Conservation (phyloP, 1,284 basidiomycete species). For the Malassezia arunalokei region DNA sequence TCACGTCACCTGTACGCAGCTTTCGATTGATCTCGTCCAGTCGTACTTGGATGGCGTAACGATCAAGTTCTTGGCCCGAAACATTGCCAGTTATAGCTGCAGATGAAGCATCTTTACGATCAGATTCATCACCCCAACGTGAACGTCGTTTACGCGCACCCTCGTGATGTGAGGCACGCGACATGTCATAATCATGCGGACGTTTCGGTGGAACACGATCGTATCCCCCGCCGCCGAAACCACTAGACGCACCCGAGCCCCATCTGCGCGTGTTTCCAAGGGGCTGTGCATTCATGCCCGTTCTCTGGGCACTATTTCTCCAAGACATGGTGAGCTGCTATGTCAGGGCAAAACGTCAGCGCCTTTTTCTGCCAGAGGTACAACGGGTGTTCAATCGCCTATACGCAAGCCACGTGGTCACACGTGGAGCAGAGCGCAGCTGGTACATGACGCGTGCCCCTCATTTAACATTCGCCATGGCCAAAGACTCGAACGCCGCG, state of each 20-base stretch:
- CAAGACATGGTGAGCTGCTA: conserved; percentile 29
- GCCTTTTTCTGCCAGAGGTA: too few species aligned
- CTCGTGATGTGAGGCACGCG: not conserved
- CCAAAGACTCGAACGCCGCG: not conserved
- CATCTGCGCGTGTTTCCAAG: conserved; percentile 31
- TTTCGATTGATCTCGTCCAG: conserved; percentile 96
- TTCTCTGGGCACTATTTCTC: conserved; percentile 38
- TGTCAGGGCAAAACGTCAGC: too few species aligned
- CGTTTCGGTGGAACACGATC: not conserved
- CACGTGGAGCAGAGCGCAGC: not conserved
- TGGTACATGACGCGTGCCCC: not conserved
- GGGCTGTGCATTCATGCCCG: conserved; percentile 43
- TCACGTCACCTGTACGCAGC: conserved; percentile 78
- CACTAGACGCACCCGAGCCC: conserved; percentile 19
- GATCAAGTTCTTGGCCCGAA: conserved; percentile 35
- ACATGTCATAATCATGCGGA: not conserved
- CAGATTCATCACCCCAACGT: conserved; percentile 38
- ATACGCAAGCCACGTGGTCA: not conserved
- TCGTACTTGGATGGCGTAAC: conserved; percentile 49
- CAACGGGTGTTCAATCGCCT: too few species aligned
- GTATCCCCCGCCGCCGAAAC: not conserved
- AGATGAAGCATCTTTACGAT: conserved; percentile 26
- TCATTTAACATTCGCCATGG: not conserved
- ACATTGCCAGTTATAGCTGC: conserved; percentile 39
- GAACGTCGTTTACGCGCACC: conserved; percentile 41